A percentile compares a stretch with the other conserved stretches of the same genome.
These are phyloP conservation scores for Obba rivulosa DNA, from an alignment of 768 basidiomycete species.

Conservation along the genomic window DNA sequence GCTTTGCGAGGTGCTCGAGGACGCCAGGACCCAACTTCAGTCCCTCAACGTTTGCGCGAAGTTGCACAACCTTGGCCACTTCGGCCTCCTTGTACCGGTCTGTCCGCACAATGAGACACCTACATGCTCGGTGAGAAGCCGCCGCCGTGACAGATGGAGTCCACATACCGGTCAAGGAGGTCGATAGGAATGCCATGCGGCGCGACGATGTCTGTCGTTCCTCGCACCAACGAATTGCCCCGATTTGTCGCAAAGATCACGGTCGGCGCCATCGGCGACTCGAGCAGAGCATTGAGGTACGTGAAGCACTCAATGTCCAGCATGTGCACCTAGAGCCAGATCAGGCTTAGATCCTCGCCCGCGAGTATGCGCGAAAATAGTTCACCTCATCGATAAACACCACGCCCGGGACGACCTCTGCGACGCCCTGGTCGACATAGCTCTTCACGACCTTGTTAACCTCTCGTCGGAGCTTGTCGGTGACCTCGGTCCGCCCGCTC, in stretches of 20 bases:
- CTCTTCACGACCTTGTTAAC: conserved; percentile 97
- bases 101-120: conserved; percentile 94
- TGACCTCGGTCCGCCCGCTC: conserved; percentile 91
- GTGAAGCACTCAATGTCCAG: conserved; percentile 99
- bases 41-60: conserved; percentile 84
- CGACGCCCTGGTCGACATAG: conserved; percentile 97
- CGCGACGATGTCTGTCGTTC: conserved; percentile 85
- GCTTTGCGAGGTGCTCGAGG: conserved; percentile 71
- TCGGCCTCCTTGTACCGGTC: conserved; percentile 78
- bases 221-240: conserved; percentile 87
- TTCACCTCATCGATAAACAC: conserved; percentile 98
- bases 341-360: background rate
- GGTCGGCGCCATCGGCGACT: conserved; percentile 95
- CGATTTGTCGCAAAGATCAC: conserved; percentile 97
- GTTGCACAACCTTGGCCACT: conserved; percentile 79
- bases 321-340: conserved; percentile 82
- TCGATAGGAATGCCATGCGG: conserved; percentile 95
- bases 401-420: conserved; percentile 96
- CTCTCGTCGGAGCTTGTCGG: conserved; percentile 91
- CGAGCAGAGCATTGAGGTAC: conserved; percentile 91
- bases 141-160: background rate
- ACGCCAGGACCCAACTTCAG: conserved; percentile 72
- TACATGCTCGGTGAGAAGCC: conserved; percentile 21
- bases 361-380: background rate
- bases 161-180: conserved; percentile 76